Conservation (phyloP, 2,329 filamentous ascomycete genomes). For the Tolypocladium guangdongense region DNA sequence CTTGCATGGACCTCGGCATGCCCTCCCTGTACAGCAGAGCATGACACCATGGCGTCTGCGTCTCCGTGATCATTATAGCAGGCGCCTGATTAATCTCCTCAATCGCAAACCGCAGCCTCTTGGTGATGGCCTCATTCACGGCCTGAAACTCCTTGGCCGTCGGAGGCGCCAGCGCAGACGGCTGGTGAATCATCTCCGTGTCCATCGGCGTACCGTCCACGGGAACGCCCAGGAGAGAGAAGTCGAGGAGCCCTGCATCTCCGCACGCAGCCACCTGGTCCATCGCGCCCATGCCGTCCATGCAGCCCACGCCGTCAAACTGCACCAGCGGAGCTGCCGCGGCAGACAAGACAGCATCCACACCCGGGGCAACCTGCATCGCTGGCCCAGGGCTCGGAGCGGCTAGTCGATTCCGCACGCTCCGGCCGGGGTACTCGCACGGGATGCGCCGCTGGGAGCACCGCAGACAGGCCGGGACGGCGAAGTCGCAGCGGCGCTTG, state of each 20-base stretch:
- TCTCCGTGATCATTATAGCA: conserved; percentile 34
- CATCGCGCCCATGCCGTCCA: not conserved
- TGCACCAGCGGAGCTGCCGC: not conserved
- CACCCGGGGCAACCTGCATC: too few species aligned
- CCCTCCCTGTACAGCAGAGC: conserved; percentile 34
- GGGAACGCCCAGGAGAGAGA: conserved; percentile 4
- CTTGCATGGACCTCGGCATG: conserved; percentile 42
- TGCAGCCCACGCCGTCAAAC: not conserved
- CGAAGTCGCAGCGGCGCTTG: conserved; percentile 45
- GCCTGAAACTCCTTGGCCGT: conserved; percentile 8
- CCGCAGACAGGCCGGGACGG: conserved; percentile 38
- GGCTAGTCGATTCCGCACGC: not conserved
- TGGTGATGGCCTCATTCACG: conserved; percentile 12
- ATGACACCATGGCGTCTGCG: conserved; percentile 43
- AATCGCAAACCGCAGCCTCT: conserved; percentile 31
- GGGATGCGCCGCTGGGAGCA: conserved; percentile 35
- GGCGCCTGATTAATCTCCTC: conserved; percentile 41
- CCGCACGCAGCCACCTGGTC: not conserved
- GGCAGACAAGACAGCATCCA: too few species aligned
- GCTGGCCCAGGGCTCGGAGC: not conserved
- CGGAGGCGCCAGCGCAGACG: conserved; percentile 12
- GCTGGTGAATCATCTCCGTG: conserved; percentile 11
- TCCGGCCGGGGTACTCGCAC: conserved; percentile 32
- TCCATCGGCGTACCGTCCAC: conserved; percentile 7
- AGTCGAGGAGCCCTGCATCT: conserved; percentile 8